Conservation (phyloP, 192 early-diverging fungal genomes). For the Allomyces macrogynus region DNA sequence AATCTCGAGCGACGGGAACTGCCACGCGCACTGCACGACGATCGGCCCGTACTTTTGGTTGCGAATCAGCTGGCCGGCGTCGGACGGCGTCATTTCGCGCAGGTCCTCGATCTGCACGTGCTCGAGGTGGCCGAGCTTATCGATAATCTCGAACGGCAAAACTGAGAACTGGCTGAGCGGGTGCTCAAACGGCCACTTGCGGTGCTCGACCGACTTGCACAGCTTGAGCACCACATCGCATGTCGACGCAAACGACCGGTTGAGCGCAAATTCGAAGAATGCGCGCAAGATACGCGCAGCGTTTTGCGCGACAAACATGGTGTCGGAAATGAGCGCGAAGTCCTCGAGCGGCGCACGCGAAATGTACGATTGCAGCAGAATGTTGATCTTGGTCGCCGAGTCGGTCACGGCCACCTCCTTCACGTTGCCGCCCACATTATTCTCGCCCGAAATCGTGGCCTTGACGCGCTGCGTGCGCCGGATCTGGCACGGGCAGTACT, state of each 20-base stretch:
- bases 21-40: slow-evolving; percentile 49
- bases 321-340: slow-evolving; percentile 87
- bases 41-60: slow-evolving; percentile 58
- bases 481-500: slow-evolving; percentile 63
- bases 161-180: slow-evolving; percentile 61
- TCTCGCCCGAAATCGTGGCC: too few species aligned
- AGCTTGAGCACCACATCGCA: slow-evolving; percentile 58
- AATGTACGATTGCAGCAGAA: slow-evolving; percentile 75
- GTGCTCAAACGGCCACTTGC: slow-evolving; percentile 84
- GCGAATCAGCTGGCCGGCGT: slow-evolving; percentile 71
- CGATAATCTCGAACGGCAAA: slow-evolving; percentile 46
- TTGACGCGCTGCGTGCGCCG: too few species aligned
- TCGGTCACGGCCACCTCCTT: neutral
- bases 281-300: slow-evolving; percentile 80
- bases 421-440: neutral
- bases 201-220: slow-evolving; percentile 65
- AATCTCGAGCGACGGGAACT: slow-evolving; percentile 68
- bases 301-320: slow-evolving; percentile 85
- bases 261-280: slow-evolving; percentile 83
- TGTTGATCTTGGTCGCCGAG: slow-evolving; percentile 52
- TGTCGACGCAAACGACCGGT: slow-evolving; percentile 72
- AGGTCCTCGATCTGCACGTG: slow-evolving; percentile 36
- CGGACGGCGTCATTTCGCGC: slow-evolving; percentile 62
- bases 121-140: slow-evolving; percentile 44
- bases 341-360: slow-evolving; percentile 60